phyloP scores from a whole-genome alignment of 2,329 filamentous ascomycete species.

The Alternaria metachromatica region DNA sequence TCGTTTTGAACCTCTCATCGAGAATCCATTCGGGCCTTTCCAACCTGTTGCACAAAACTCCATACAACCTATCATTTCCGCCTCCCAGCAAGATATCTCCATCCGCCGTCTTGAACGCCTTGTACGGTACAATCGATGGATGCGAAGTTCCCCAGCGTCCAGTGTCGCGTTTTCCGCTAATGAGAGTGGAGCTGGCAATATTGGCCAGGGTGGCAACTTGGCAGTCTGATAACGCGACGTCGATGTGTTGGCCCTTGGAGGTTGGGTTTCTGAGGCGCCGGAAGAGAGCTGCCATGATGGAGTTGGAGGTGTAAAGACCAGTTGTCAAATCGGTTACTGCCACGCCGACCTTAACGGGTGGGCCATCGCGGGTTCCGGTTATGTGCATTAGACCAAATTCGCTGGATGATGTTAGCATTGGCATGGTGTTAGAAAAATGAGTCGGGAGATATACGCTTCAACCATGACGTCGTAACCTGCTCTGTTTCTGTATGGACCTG shows the following conservation, averaged over 20 bases:
- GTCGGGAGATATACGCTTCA: conserved; percentile 67
- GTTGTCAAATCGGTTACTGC: conserved; percentile 97
- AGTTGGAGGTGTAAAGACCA: conserved; percentile 92
- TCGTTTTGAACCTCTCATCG: conserved; percentile 65
- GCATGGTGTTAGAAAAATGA: background rate
- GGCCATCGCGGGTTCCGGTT: conserved; percentile 84
- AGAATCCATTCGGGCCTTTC: conserved; percentile 65
- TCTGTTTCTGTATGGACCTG: conserved; percentile 83
- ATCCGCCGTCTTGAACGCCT: conserved; percentile 73
- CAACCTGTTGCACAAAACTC: conserved; percentile 64
- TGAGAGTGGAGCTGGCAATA: conserved; percentile 88
- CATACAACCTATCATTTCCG: conserved; percentile 68
- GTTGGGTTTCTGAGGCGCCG: conserved; percentile 72
- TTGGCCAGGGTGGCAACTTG: conserved; percentile 96
- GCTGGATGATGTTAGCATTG: conserved; percentile 36
- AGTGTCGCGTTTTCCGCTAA: conserved; percentile 84
- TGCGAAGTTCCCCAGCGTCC: conserved; percentile 97
- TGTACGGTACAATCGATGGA: conserved; percentile 97
- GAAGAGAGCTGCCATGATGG: conserved; percentile 93
- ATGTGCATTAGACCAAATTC: conserved; percentile 99
- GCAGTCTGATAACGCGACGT: conserved; percentile 89
- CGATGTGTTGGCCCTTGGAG: conserved; percentile 82
- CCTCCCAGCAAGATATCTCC: conserved; percentile 70
- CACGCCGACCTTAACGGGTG: conserved; percentile 95
- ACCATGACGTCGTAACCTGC: conserved; percentile 99